phyloP scores from a whole-genome alignment of 257 asterid genomes.

The Eustoma russellianum region DNA sequence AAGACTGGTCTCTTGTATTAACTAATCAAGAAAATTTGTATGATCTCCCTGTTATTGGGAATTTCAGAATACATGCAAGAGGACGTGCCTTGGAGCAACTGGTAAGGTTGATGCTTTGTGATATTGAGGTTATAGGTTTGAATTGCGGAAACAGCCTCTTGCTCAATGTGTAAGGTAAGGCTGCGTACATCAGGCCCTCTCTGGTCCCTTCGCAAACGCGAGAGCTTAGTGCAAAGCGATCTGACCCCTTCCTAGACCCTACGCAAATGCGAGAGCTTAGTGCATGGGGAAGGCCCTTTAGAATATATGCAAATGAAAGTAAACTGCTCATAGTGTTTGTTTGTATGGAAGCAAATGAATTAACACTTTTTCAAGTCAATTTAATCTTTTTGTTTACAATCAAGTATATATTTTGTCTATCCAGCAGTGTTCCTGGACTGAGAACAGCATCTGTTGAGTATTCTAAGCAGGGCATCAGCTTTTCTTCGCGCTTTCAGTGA shows the following conservation, averaged over 20 bases:
- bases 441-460: slow-evolving; percentile 74
- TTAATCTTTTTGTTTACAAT: slow-evolving; percentile 16
- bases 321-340: not conserved
- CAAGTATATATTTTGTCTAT: slow-evolving; percentile 10
- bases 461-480: slow-evolving; percentile 78
- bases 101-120: too few species aligned
- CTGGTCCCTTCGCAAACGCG: not conserved
- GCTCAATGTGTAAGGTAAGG: too few species aligned
- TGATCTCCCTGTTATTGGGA: too few species aligned
- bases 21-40: too few species aligned
- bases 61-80: too few species aligned
- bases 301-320: slow-evolving; percentile 1
- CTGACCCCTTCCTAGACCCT: too few species aligned
- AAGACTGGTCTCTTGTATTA: too few species aligned
- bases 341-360: slow-evolving; percentile 3
- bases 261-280: too few species aligned
- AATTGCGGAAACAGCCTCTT: too few species aligned
- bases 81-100: not conserved
- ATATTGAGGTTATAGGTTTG: too few species aligned
- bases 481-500: slow-evolving; percentile 62
- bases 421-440: slow-evolving; percentile 28
- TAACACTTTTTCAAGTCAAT: slow-evolving; percentile 14
- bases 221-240: too few species aligned
- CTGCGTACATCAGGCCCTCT: not conserved
- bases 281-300: too few species aligned